Conservation (phyloP, 129 eudicot species). For the Artemisia annua region DNA sequence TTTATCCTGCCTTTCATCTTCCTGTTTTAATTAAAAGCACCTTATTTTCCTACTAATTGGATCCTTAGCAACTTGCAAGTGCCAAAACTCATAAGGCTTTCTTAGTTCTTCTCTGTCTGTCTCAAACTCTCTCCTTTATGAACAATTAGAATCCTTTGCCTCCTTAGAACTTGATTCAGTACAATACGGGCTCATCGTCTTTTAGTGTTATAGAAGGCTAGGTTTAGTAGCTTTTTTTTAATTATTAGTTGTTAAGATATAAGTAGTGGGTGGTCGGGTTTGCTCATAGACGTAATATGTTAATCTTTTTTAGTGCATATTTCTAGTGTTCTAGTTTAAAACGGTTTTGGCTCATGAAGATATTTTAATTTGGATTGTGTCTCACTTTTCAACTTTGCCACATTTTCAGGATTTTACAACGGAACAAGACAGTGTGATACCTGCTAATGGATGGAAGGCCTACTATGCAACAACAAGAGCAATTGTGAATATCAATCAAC, state of each 20-base stretch:
- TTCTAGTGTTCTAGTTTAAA: neutral
- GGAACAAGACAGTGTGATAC: conserved; percentile 73
- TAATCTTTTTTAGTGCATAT: neutral
- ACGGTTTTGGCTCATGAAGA: neutral
- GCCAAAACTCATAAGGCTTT: neutral
- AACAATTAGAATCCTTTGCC: neutral
- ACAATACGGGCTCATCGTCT: neutral
- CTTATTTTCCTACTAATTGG: neutral
- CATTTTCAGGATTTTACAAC: conserved; percentile 73
- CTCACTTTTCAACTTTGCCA: neutral
- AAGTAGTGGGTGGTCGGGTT: no score
- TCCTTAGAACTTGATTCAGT: neutral
- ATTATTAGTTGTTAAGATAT: neutral
- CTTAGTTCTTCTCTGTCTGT: neutral
- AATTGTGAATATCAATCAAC: conserved; percentile 65
- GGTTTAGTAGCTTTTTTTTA: neutral
- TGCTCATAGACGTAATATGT: neutral
- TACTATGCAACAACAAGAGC: conserved; percentile 97
- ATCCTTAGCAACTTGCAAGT: neutral
- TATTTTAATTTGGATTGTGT: neutral
- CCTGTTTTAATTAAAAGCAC: neutral
- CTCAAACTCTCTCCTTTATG: neutral
- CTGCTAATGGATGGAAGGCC: conserved; percentile 95
- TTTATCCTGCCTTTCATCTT: neutral
- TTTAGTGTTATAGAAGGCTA: neutral